A percentile compares a stretch with the other conserved stretches of the same genome.
Conservation (phyloP, 257 asterid species). For the Ocimum tenuiflorum region DNA sequence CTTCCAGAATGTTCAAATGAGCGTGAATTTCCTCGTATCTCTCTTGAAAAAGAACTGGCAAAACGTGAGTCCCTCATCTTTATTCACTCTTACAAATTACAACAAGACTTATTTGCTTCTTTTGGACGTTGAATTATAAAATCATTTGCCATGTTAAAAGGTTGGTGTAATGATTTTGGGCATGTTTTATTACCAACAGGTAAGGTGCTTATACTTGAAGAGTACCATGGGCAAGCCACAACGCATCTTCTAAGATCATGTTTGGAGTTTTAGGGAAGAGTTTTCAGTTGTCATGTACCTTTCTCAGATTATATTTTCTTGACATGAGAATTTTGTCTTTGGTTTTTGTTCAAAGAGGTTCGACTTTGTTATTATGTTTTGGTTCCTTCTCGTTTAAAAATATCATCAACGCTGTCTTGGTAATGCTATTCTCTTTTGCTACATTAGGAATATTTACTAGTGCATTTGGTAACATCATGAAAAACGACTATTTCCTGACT, state of each 20-base stretch:
- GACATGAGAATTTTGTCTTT: conserved; percentile 1
- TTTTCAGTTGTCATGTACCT: not conserved
- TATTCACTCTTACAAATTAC: not conserved
- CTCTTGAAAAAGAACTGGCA: conserved; percentile 52
- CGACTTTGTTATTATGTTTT: conserved; percentile 12
- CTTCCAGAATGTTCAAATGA: conserved; percentile 47
- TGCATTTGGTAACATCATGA: no score
- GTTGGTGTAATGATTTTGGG: not conserved
- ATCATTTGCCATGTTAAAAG: no score
- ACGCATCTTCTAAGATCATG: conserved; percentile 32
- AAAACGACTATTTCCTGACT: no score
- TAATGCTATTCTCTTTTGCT: no score
- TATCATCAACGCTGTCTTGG: no score
- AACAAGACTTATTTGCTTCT: not conserved
- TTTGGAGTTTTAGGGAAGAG: not conserved
- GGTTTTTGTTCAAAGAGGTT: not conserved
- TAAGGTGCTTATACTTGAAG: conserved; percentile 49
- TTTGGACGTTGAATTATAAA: not conserved
- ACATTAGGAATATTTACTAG: no score
- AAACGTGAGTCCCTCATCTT: conserved; percentile 31
- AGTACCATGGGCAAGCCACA: conserved; percentile 51
- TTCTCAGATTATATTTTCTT: not conserved
- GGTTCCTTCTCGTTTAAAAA: not conserved
- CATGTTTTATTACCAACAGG: conserved; percentile 23
- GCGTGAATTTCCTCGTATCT: conserved; percentile 43